These are phyloP conservation scores for Chlamydomonas urium DNA, from an alignment of 139 green algal genomes.

Conservation along the genomic window DNA sequence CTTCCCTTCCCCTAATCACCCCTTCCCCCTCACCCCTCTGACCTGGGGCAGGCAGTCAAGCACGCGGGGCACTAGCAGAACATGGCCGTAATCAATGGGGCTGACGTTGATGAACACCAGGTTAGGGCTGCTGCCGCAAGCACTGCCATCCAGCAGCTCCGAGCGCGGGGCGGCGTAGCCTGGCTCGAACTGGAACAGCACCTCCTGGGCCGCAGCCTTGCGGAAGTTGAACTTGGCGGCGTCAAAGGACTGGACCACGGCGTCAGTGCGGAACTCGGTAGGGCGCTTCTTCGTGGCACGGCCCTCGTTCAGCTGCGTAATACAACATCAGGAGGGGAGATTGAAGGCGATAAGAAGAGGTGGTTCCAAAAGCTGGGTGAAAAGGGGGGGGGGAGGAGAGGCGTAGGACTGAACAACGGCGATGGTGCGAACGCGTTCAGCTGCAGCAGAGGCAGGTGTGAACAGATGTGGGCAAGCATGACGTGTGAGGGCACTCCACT, in stretches of 20 bases:
- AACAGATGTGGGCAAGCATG: no score
- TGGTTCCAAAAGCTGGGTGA: no score
- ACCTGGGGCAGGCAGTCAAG: slow-evolving; percentile 6
- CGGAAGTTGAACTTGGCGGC: slow-evolving; percentile 96
- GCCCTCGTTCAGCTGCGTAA: slow-evolving; percentile 96
- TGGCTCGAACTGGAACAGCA: slow-evolving; percentile 86
- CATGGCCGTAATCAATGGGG: slow-evolving; percentile 98
- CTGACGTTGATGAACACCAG: slow-evolving; percentile 94
- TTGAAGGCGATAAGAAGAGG: not conserved
- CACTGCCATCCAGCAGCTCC: not conserved
- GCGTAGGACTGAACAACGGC: no score
- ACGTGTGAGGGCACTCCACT: no score
- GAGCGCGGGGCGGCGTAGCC: slow-evolving; percentile 1
- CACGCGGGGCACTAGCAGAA: slow-evolving; percentile 91
- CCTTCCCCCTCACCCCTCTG: no score
- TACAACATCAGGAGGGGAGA: not conserved
- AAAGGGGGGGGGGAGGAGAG: no score
- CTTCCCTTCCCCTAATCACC: no score
- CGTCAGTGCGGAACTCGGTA: slow-evolving; percentile 94
- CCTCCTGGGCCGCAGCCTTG: slow-evolving; percentile 88
- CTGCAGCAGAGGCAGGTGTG: no score
- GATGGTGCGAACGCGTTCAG: no score
- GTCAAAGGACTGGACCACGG: slow-evolving; percentile 87
- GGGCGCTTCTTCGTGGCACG: slow-evolving; percentile 91
- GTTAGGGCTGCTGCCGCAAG: slow-evolving; percentile 50